These are phyloP conservation scores for Ambrosia hybrid DNA, from an alignment of 140 eudicot species.

Conservation along the genomic window DNA sequence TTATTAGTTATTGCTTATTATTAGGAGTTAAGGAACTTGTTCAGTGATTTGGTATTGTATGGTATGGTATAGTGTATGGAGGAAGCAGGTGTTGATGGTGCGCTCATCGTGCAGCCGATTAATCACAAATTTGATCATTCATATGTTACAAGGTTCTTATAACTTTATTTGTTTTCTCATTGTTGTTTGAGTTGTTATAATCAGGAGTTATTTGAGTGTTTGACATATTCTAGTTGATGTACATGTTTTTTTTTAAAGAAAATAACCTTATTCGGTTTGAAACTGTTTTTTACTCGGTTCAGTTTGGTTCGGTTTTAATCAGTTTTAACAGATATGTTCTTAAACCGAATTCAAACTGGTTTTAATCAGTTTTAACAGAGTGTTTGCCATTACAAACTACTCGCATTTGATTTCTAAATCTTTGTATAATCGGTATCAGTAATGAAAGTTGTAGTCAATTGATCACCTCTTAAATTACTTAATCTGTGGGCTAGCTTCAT, in stretches of 20 bases:
- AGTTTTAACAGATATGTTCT: no score
- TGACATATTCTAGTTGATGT: background rate
- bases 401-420: background rate
- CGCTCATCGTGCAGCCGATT: conserved; percentile 86
- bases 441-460: no score
- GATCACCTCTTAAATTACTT: no score
- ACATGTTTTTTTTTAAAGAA: no score
- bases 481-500: no score
- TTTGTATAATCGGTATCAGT: background rate
- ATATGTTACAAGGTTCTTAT: conserved; percentile 60
- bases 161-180: background rate
- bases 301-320: no score
- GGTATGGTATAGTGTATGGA: conserved; percentile 59
- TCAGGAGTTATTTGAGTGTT: background rate
- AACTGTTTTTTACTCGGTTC: no score
- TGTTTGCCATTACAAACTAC: background rate
- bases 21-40: background rate
- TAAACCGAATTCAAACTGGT: no score
- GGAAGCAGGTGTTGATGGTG: conserved; percentile 86
- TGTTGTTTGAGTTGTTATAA: background rate
- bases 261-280: no score
- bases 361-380: no score
- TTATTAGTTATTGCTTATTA: no score
- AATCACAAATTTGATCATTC: conserved; percentile 95
- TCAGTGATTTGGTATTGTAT: background rate